A percentile compares a stretch with the other conserved stretches of the same genome.
Evolutionary conservation across 257 asterid genomes (phyloP).

Genomic region (Plantago ovata): DNA sequence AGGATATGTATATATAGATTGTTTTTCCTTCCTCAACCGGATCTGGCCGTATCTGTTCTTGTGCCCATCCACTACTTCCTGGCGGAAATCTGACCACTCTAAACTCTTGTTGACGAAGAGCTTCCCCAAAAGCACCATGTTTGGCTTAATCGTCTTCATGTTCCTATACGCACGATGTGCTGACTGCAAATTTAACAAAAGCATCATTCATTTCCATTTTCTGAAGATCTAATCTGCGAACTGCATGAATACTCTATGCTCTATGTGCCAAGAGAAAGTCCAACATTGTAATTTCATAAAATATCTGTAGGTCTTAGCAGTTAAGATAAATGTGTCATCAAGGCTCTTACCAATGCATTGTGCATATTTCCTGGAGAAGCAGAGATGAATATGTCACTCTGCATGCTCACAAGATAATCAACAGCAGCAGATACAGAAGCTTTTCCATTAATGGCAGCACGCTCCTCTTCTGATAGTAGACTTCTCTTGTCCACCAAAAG

Average conservation of each 20-base stretch:
- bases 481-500: conserved; percentile 91
- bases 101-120: conserved; percentile 79
- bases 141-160: conserved; percentile 83
- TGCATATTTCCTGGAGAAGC: conserved; percentile 99
- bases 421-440: conserved; percentile 92
- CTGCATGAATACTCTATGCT: neutral
- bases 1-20: conserved; percentile 84
- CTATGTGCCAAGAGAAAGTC: neutral
- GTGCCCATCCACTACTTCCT: conserved; percentile 68
- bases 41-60: conserved; percentile 75
- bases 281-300: neutral
- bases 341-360: conserved; percentile 72
- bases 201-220: neutral
- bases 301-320: neutral
- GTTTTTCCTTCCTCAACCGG: conserved; percentile 61
- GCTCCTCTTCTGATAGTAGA: conserved; percentile 87
- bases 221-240: neutral
- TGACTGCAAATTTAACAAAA: conserved; percentile 36
- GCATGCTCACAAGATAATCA: conserved; percentile 93
- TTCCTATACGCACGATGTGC: conserved; percentile 74
- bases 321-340: neutral
- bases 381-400: conserved; percentile 86
- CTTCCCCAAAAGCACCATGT: conserved; percentile 80
- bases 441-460: conserved; percentile 73
- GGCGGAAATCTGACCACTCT: conserved; percentile 73